Evolutionary conservation across 768 basidiomycete genomes (phyloP).

Genomic region (Myochromella boudieri): DNA sequence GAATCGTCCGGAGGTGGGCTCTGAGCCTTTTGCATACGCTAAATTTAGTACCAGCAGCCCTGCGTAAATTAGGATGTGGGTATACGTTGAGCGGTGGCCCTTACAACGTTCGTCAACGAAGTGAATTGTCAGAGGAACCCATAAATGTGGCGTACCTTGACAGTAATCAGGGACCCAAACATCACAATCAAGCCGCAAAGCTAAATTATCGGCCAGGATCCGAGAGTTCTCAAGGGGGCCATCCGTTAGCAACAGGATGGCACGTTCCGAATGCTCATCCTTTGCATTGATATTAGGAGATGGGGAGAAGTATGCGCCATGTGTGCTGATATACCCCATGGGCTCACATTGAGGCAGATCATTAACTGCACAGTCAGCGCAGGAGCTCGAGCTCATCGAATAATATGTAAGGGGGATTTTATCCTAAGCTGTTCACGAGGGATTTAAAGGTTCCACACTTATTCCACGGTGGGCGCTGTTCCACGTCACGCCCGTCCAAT

Average conservation of each 20-base stretch:
- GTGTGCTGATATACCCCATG: constrained; percentile 36
- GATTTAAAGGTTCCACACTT: constrained; percentile 9
- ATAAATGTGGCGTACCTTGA: constrained; percentile 34
- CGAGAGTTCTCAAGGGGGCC: constrained; percentile 54
- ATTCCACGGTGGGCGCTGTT: constrained; percentile 8
- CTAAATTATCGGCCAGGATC: constrained; percentile 55
- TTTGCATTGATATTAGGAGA: constrained; percentile 21
- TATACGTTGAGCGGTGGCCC: constrained; percentile 1
- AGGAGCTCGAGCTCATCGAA: constrained; percentile 20
- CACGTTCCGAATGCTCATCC: constrained; percentile 30
- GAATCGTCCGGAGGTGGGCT: constrained; percentile 22
- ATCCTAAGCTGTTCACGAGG: not conserved
- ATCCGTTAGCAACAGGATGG: constrained; percentile 56
- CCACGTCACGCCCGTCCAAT: constrained; percentile 12
- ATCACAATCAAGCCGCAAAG: constrained; percentile 49
- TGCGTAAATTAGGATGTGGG: constrained; percentile 20
- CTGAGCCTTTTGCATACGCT: constrained; percentile 26
- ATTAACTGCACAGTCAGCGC: constrained; percentile 40
- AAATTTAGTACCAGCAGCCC: constrained; percentile 31
- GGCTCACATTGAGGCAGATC: constrained; percentile 46
- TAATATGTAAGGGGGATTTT: constrained; percentile 1
- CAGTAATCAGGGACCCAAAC: constrained; percentile 68
- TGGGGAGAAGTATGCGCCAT: constrained; percentile 45
- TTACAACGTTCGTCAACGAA: not conserved
- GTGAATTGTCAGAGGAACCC: not conserved